Base-by-base conservation (phyloP, 2,329 filamentous ascomycete species). In the Cladosporium sp. region DNA sequence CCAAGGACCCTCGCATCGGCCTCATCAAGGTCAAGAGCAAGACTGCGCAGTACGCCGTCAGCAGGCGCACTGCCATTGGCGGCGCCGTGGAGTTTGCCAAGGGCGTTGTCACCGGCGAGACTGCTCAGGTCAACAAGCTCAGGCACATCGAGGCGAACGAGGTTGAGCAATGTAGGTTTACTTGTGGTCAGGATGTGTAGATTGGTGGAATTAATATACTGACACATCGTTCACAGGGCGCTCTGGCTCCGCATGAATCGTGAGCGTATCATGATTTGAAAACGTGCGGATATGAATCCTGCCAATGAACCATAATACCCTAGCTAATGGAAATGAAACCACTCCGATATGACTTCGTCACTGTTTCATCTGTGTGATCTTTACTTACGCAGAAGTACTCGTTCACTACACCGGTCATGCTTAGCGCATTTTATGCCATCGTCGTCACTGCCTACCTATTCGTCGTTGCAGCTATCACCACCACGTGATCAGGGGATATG, bases 1-100 rank as follows among this genome's bases (percentile, higher is more conserved):
- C 89, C 67, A 86, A 91, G 1, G 93, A 96, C 73, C 92, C 93
- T 14, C 85, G 93, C 26, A 91, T 96, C 70, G 91, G 88, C 46
- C 79, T 96, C 69, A 96, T 96, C 72, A 88, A 88, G 65, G 88
- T 96, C 68, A 88, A 88, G 81, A 82, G 83, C 29, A 65, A 67
- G 35, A 73, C 70, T 31, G 67, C 66, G 28, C 67, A 69, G 67
- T 71, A 72, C 46, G 67, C 70, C 35, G 57, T 69, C 57, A 72
- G 75, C 64, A 81, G 83, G 66, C 88, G 86, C 76, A 90, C 86
- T 56, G 75, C 89, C 1, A 65, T 95, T 16, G 85, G 88, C 6
- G 83, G 88, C 26, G 84, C 86, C 2, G 82, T 88, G 11, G 90
- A 96, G 76, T 81, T 94, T 40, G 91, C 90, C 0, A 91, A 93